Evolutionary conservation across 225 moss, liverwort and hornwort genomes (phyloP).

Genomic region (Pseudisothecium myosuroides): DNA sequence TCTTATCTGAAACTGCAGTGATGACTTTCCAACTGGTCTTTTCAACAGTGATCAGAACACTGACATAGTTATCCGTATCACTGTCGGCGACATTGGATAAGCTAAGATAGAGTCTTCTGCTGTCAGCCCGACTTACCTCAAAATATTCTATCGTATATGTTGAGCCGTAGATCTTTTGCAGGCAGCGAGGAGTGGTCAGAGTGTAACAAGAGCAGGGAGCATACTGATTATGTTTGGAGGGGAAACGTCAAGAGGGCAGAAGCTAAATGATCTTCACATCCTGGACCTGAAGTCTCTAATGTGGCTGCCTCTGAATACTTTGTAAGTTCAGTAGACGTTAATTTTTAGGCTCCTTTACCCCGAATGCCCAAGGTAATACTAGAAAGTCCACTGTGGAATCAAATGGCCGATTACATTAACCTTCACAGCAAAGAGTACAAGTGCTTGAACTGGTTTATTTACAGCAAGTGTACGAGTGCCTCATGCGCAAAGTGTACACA

Average conservation of each 20-base stretch:
- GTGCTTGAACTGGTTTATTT: not conserved
- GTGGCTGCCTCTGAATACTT: slow-evolving; percentile 72
- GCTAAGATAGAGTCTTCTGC: not conserved
- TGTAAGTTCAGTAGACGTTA: slow-evolving; percentile 29
- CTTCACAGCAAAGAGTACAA: not conserved
- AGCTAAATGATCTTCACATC: slow-evolving; percentile 77
- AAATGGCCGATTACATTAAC: not conserved
- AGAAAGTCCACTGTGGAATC: not conserved
- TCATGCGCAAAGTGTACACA: not conserved
- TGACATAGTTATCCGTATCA: not conserved
- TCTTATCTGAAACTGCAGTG: not conserved
- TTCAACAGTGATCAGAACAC: not conserved
- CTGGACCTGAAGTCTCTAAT: slow-evolving; percentile 75
- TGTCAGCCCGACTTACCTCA: not conserved
- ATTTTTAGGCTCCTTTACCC: not conserved
- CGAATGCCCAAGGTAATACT: not conserved
- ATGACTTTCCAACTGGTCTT: not conserved
- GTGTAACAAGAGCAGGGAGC: slow-evolving; percentile 79
- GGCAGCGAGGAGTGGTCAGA: slow-evolving; percentile 75
- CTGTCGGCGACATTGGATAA: not conserved
- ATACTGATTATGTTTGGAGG: slow-evolving; percentile 88
- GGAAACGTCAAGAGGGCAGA: slow-evolving; percentile 62
- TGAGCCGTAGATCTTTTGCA: slow-evolving; percentile 11
- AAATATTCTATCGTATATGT: not conserved
- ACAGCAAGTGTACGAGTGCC: not conserved